These are phyloP conservation scores for Wilcoxina mikolae DNA, from an alignment of 495 filamentous ascomycete genomes.

Conservation along the genomic window DNA sequence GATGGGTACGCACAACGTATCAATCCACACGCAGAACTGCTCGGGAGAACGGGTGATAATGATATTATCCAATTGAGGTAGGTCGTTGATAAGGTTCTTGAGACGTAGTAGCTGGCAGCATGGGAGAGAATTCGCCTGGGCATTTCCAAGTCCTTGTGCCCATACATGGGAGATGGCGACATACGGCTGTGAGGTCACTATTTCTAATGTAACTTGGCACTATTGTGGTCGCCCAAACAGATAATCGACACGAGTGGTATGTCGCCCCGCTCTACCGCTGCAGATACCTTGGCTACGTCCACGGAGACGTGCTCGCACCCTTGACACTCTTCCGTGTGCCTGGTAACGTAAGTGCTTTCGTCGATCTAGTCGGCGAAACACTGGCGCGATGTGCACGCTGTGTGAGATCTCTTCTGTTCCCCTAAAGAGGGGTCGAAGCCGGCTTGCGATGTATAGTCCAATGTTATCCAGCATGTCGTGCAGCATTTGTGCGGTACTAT, in stretches of 20 bases:
- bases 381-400: not conserved
- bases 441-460: not conserved
- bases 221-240: not conserved
- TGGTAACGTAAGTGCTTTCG: slow-evolving; percentile 7
- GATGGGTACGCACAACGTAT: slow-evolving; percentile 25
- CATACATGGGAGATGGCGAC: slow-evolving; percentile 12
- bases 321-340: not conserved
- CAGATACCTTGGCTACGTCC: not conserved
- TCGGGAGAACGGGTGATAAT: too few species aligned
- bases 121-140: slow-evolving; percentile 6
- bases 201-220: not conserved
- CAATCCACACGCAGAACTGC: slow-evolving; percentile 25
- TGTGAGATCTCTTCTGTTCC: not conserved
- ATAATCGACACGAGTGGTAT: not conserved
- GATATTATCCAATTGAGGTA: too few species aligned
- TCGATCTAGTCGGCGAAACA: slow-evolving; percentile 8
- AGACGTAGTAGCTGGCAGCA: slow-evolving; percentile 6
- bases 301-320: slow-evolving; percentile 7
- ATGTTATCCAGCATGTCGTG: slow-evolving; percentile 4
- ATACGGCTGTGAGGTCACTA: not conserved
- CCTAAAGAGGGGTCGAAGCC: not conserved
- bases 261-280: not conserved
- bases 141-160: slow-evolving; percentile 12
- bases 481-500: slow-evolving; percentile 1
- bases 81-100: not conserved